Evolutionary conservation across 1,284 basidiomycete genomes (phyloP).

Genomic region (Cryptococcus depauperatus): DNA sequence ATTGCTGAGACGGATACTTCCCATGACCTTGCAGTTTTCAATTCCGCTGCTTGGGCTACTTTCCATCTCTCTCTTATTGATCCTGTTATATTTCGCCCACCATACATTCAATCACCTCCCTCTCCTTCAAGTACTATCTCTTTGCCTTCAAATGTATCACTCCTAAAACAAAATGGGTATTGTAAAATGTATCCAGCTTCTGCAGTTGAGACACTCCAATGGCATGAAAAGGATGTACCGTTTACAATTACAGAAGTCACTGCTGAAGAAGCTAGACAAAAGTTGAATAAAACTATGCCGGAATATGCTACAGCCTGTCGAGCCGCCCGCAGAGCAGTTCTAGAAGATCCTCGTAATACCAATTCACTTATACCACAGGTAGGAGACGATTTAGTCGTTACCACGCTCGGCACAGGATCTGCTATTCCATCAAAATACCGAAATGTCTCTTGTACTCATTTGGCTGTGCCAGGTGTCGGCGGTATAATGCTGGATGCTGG

Average conservation of each 20-base stretch:
- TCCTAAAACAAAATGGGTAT: background rate
- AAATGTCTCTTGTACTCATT: conserved; percentile 71
- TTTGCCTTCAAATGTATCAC: conserved; percentile 47
- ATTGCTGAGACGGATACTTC: conserved; percentile 56
- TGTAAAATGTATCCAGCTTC: conserved; percentile 28
- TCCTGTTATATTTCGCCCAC: conserved; percentile 57
- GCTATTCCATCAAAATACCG: conserved; percentile 74
- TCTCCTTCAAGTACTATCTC: conserved; percentile 60
- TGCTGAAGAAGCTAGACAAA: conserved; percentile 14
- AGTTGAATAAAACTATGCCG: conserved; percentile 11
- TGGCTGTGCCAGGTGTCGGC: conserved; percentile 61
- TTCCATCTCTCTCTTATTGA: conserved; percentile 67
- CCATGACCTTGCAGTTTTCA: conserved; percentile 65
- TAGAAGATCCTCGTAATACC: conserved; percentile 7
- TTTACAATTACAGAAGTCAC: conserved; percentile 17
- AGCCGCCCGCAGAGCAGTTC: conserved; percentile 16
- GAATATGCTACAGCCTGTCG: conserved; percentile 18
- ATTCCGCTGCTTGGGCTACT: conserved; percentile 63
- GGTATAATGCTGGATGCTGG: conserved; percentile 79
- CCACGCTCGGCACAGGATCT: conserved; percentile 82
- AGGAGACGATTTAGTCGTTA: conserved; percentile 61
- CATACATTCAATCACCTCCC: conserved; percentile 56
- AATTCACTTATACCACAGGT: conserved; percentile 17
- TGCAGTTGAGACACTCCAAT: conserved; percentile 8
- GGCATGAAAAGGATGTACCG: conserved; percentile 22